These are phyloP conservation scores for Hyaloperonospora arabidopsidis DNA, from an alignment of 352 stramenopile species.

Conservation along the genomic window DNA sequence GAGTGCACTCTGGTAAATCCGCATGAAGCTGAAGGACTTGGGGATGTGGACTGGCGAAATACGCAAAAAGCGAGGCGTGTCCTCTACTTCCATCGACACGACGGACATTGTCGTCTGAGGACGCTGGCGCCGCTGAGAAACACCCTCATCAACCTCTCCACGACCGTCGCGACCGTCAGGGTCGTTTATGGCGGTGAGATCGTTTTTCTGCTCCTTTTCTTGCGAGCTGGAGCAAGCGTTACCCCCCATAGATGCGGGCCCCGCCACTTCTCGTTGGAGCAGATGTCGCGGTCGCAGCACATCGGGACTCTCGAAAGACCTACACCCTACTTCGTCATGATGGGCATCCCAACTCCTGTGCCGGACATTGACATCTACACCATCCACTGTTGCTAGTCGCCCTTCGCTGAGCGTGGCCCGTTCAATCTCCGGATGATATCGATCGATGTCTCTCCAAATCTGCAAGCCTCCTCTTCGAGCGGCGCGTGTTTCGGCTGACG, in stretches of 20 bases:
- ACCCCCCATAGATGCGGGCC: slow-evolving; percentile 26
- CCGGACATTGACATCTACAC: neutral
- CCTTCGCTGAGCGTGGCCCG: slow-evolving; percentile 10
- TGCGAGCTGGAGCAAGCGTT: slow-evolving; percentile 31
- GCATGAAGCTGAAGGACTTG: slow-evolving; percentile 76
- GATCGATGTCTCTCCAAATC: slow-evolving; percentile 15
- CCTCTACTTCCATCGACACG: slow-evolving; percentile 65
- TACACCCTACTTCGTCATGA: slow-evolving; percentile 1
- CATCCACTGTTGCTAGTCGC: slow-evolving; percentile 7
- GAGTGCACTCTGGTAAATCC: slow-evolving; percentile 67
- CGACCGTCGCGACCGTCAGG: slow-evolving; percentile 13
- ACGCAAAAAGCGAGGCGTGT: slow-evolving; percentile 70
- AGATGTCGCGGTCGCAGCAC: slow-evolving; percentile 31
- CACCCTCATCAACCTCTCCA: slow-evolving; percentile 6
- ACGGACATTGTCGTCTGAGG: slow-evolving; percentile 28
- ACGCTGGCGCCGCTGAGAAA: slow-evolving; percentile 2
- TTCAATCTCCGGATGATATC: slow-evolving; percentile 5
- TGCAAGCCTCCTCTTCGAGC: slow-evolving; percentile 19
- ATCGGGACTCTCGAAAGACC: slow-evolving; percentile 12
- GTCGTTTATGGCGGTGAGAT: slow-evolving; percentile 9
- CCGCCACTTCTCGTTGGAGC: slow-evolving; percentile 41
- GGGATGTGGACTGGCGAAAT: slow-evolving; percentile 69
- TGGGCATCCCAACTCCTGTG: neutral
- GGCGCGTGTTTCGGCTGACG: slow-evolving; percentile 15
- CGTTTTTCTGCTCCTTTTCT: slow-evolving; percentile 19